Evolutionary conservation across 768 basidiomycete genomes (phyloP).

Genomic region (Psilocybe subaeruginosa): DNA sequence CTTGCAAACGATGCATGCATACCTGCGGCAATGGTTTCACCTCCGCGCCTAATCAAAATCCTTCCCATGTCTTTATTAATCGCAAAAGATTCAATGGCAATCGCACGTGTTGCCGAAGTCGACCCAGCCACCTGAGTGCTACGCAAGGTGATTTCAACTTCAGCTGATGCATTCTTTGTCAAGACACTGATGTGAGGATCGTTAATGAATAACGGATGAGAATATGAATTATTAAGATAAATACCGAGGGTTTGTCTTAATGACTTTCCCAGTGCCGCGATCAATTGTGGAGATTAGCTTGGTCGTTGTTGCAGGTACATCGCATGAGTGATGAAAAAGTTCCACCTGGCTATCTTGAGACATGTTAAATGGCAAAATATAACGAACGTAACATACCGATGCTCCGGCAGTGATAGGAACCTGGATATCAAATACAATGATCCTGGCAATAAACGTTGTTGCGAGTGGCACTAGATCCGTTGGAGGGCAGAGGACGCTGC

Average conservation of each 20-base stretch:
- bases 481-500: constrained; percentile 85
- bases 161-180: constrained; percentile 83
- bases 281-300: constrained; percentile 83
- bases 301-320: constrained; percentile 87
- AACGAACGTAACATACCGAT: constrained; percentile 53
- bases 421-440: constrained; percentile 93
- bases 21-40: constrained; percentile 96
- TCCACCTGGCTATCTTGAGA: constrained; percentile 62
- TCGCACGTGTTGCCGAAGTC: constrained; percentile 48
- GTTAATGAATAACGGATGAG: background rate
- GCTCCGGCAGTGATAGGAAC: constrained; percentile 88
- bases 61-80: constrained; percentile 97
- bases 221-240: constrained; percentile 19
- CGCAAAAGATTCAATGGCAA: constrained; percentile 87
- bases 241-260: constrained; percentile 83
- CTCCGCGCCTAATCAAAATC: constrained; percentile 82
- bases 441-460: constrained; percentile 77
- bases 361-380: background rate
- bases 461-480: constrained; percentile 75
- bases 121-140: constrained; percentile 52
- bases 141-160: constrained; percentile 82
- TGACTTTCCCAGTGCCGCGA: constrained; percentile 69
- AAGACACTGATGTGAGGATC: constrained; percentile 60
- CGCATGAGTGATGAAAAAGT: constrained; percentile 91
- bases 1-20: constrained; percentile 13